Evolutionary conservation across 2,329 filamentous ascomycete species (phyloP).

Genomic region (Magnaporthiopsis poae): DNA sequence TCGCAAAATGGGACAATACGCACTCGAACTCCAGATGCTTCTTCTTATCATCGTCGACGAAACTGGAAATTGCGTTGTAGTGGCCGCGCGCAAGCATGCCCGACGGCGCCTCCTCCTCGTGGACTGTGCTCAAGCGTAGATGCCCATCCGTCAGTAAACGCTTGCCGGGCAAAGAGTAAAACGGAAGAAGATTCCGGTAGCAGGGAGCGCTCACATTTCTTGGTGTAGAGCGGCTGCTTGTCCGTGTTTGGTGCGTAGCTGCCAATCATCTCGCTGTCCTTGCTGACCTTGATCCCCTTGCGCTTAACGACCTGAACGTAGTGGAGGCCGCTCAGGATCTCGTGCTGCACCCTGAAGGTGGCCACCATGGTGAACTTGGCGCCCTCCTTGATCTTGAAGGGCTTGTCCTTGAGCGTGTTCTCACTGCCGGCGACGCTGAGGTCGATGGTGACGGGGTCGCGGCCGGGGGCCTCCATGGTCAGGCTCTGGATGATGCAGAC

Average conservation of each 20-base stretch:
- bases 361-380: constrained; percentile 89
- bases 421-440: constrained; percentile 66
- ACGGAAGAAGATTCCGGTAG: background rate
- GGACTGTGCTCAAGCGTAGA: constrained; percentile 45
- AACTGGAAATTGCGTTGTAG: constrained; percentile 82
- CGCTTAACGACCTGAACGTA: constrained; percentile 92
- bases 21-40: constrained; percentile 75
- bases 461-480: constrained; percentile 75
- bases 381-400: constrained; percentile 96
- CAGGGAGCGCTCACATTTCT: constrained; percentile 69
- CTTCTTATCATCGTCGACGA: constrained; percentile 90
- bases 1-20: background rate
- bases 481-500: constrained; percentile 90
- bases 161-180: background rate
- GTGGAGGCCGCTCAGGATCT: constrained; percentile 88
- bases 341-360: constrained; percentile 89
- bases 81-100: constrained; percentile 84
- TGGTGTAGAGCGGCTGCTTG: constrained; percentile 73
- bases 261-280: constrained; percentile 97
- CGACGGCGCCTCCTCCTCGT: constrained; percentile 80
- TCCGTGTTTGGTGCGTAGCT: constrained; percentile 90
- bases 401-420: constrained; percentile 72
- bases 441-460: constrained; percentile 78
- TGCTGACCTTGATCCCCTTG: constrained; percentile 76
- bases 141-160: background rate